These are phyloP conservation scores for Fonsecaea pedrosoi DNA, from an alignment of 2,329 filamentous ascomycete species.

Conservation along the genomic window DNA sequence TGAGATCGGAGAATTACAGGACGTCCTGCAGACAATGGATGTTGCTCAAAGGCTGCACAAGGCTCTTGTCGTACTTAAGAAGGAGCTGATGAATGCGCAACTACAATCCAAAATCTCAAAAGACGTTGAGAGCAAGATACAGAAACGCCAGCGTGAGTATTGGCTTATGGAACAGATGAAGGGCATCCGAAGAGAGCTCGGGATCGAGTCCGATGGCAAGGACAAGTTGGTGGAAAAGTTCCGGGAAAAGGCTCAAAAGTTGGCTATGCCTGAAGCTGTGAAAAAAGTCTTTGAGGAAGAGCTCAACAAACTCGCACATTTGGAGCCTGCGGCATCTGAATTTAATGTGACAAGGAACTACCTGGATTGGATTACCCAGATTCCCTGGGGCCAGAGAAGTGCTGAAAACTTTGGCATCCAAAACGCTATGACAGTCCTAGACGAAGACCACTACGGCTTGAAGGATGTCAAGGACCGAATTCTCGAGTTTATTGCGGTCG, in stretches of 20 bases:
- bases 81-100: slow-evolving; percentile 97
- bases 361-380: slow-evolving; percentile 97
- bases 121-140: slow-evolving; percentile 96
- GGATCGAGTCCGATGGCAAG: slow-evolving; percentile 96
- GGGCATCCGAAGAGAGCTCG: slow-evolving; percentile 91
- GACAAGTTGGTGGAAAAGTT: slow-evolving; percentile 98
- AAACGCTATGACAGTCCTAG: slow-evolving; percentile 86
- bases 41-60: slow-evolving; percentile 93
- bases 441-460: slow-evolving; percentile 95
- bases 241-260: slow-evolving; percentile 88
- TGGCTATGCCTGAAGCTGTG: slow-evolving; percentile 96
- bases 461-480: slow-evolving; percentile 99
- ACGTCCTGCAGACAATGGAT: slow-evolving; percentile 85
- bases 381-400: slow-evolving; percentile 94
- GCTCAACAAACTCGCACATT: slow-evolving; percentile 92
- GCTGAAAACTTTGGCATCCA: slow-evolving; percentile 96
- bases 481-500: slow-evolving; percentile 96
- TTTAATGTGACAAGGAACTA: slow-evolving; percentile 99
- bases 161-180: slow-evolving; percentile 99
- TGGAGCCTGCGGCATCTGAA: slow-evolving; percentile 94
- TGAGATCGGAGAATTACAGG: slow-evolving; percentile 88
- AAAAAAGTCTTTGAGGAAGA: slow-evolving; percentile 99
- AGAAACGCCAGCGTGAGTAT: slow-evolving; percentile 95
- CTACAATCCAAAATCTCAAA: slow-evolving; percentile 97
- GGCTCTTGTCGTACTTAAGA: slow-evolving; percentile 89